Evolutionary conservation across 441 rosid species (phyloP).

Genomic region (Isatis lusitanica): DNA sequence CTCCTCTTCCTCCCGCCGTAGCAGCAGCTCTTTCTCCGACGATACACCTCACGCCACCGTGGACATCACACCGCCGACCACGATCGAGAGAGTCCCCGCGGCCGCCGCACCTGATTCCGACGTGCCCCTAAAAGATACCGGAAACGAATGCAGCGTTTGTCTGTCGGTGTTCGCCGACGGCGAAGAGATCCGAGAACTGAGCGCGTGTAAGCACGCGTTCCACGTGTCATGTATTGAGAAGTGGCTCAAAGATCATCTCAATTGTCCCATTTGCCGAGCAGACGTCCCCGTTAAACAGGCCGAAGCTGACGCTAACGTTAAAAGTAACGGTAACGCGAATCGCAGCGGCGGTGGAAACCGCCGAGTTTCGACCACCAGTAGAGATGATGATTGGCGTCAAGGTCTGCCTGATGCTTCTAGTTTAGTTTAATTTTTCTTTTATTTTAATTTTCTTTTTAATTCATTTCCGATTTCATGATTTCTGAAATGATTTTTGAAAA

Average conservation of each 20-base stretch:
- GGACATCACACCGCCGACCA: not conserved
- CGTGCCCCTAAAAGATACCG: constrained; percentile 45
- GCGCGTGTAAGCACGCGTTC: constrained; percentile 71
- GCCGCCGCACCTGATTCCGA: constrained; percentile 27
- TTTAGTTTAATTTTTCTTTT: constrained; percentile 52
- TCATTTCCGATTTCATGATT: not conserved
- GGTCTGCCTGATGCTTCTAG: constrained; percentile 71
- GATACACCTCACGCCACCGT: constrained; percentile 27
- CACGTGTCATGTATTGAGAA: constrained; percentile 61
- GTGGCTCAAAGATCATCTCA: constrained; percentile 65
- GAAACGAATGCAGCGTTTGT: constrained; percentile 77
- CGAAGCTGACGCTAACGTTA: constrained; percentile 7
- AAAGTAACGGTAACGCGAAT: constrained; percentile 25
- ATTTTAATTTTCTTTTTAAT: constrained; percentile 17
- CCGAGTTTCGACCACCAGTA: constrained; percentile 24
- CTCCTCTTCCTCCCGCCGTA: constrained; percentile 12
- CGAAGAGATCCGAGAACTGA: constrained; percentile 56
- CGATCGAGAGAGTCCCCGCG: not conserved
- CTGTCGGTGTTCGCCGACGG: constrained; percentile 59
- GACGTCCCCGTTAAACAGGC: constrained; percentile 42
- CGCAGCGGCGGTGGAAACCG: constrained; percentile 23
- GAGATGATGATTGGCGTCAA: constrained; percentile 62
- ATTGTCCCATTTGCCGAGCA: constrained; percentile 82
- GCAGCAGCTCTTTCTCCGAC: constrained; percentile 8
- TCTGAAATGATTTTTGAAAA: not conserved